Base-by-base conservation (phyloP, 2,329 filamentous ascomycete species). In the Annulohypoxylon truncatum region DNA sequence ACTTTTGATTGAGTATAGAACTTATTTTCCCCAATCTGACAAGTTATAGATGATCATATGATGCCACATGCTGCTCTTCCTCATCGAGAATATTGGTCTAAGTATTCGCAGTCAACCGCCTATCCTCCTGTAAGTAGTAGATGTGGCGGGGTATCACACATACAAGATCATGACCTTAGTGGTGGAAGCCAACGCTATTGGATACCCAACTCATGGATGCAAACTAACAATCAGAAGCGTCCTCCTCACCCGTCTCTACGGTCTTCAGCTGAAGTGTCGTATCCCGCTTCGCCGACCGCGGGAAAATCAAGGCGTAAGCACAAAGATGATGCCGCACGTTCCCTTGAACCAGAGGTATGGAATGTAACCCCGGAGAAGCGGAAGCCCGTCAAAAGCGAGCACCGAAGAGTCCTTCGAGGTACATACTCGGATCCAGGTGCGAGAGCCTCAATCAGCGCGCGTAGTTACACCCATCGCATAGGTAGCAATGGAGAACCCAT, bases 21-120 rank as follows among this genome's bases (percentile, higher is more conserved):
- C 44, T 24, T 31, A 7, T 18, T 50, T 38, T 33, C 51, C 18
- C 29, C 29, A 50, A 61, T 53, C 66, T 67, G 50, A 67, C 55
- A 38, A 52, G 26, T 33, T 53, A 18, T 46, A 66, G 66, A 63
- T 55, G 60, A 51, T 51, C 46, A 33, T 24, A 20, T 15, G 29
- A 24, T 58, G 9, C 28, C 20, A 15, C 29, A 38, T 35, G 13
- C 47, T 10, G 9, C 12, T 10, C 18, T 31, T 42, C 38, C 61
- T 22, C 44, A 50, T 13, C 56, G 22, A 55, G 53, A 50, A 33
- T 15, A 35, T 51, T 48, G 58, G 62, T 24, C 40, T 58, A 38
- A 28, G 13, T 53, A 61, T 55, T 54, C 61, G 13, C 50, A 52
- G 20, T 52, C 60, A 55, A 52, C 40, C 38, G 42, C 24, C 42